Percentiles rank a stretch among this genome's conserved stretches.
Conservation (phyloP, 1,139 yeast genomes). For the Meyerozyma athensensis region DNA sequence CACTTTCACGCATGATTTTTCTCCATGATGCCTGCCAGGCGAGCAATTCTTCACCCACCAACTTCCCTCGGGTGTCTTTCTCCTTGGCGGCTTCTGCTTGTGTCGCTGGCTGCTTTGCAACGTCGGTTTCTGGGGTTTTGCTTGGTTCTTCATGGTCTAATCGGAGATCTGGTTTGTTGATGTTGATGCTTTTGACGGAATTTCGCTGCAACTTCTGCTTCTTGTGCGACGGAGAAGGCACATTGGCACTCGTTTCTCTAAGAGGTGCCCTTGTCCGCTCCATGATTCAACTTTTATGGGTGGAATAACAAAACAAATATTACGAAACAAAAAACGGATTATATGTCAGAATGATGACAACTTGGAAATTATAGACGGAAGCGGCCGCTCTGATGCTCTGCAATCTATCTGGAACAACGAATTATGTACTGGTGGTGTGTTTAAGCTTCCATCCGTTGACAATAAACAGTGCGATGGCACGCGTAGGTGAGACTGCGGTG, state of each 20-base stretch:
- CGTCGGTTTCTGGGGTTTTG: slow-evolving; percentile 4
- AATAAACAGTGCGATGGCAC: slow-evolving; percentile 1
- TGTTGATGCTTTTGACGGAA: background rate
- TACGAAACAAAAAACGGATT: background rate
- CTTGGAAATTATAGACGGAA: no score
- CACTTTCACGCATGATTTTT: slow-evolving; percentile 65
- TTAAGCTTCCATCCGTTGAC: background rate
- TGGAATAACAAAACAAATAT: background rate
- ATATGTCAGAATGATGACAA: no score
- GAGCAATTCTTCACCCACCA: slow-evolving; percentile 49
- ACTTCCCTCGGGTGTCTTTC: slow-evolving; percentile 18
- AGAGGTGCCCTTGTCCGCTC: slow-evolving; percentile 28
- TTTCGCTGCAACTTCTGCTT: slow-evolving; percentile 21
- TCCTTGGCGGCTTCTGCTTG: slow-evolving; percentile 6
- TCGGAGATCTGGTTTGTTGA: slow-evolving; percentile 2
- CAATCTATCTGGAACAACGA: no score
- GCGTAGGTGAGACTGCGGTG: background rate
- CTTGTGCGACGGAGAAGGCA: slow-evolving; percentile 37
- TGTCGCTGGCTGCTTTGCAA: slow-evolving; percentile 3
- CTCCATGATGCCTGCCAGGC: slow-evolving; percentile 86
- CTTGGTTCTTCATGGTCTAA: slow-evolving; percentile 1
- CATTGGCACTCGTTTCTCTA: slow-evolving; percentile 38
- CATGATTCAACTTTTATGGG: slow-evolving; percentile 2
- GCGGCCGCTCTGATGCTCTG: no score
- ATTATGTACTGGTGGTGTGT: no score